These are phyloP conservation scores for Scedosporium dehoogii DNA, from an alignment of 2,329 filamentous ascomycete species.

Conservation along the genomic window DNA sequence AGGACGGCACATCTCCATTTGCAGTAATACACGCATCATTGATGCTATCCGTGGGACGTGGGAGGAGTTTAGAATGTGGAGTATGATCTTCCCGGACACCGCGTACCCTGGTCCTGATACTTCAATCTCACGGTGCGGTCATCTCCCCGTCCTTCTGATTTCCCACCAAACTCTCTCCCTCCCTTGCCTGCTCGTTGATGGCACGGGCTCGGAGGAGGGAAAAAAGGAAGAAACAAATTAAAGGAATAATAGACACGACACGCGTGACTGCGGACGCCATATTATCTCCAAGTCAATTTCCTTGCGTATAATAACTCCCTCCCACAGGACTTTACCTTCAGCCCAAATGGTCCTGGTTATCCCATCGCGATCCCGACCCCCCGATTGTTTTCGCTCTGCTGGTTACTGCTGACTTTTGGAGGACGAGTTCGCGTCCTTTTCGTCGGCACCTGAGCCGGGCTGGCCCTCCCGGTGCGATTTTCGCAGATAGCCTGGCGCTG, in stretches of 20 bases:
- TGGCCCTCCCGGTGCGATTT: neutral
- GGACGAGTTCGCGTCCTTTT: neutral
- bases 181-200: neutral
- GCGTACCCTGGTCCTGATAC: neutral
- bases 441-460: neutral
- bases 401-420: no score
- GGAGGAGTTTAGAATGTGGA: neutral
- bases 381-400: no score
- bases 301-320: neutral
- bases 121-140: neutral
- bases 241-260: neutral
- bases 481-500: neutral
- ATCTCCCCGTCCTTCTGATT: neutral
- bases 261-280: neutral
- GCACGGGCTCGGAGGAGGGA: neutral
- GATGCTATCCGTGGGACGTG: no score
- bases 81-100: constrained; percentile 1
- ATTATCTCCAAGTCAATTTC: neutral
- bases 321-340: neutral
- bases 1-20: neutral
- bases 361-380: neutral
- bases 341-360: neutral
- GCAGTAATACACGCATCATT: neutral
- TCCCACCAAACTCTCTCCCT: neutral
- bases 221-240: neutral